A percentile compares a stretch with the other conserved stretches of the same genome.
Conservation (phyloP, 2,329 filamentous ascomycete species). For the Leptographium procerum region DNA sequence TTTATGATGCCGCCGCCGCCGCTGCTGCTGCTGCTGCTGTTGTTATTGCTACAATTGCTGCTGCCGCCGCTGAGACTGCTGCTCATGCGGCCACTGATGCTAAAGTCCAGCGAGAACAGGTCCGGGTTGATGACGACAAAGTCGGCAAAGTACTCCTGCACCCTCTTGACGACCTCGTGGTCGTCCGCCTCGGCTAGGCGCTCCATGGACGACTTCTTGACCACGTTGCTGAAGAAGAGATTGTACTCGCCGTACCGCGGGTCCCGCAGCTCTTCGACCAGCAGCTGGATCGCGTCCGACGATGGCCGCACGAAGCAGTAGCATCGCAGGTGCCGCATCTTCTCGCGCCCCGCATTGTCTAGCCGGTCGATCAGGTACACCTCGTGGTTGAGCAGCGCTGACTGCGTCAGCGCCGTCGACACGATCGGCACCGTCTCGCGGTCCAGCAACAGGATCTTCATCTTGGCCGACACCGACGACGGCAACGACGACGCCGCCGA, state of each 20-base stretch:
- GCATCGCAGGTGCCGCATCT: constrained; percentile 94
- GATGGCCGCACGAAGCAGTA: constrained; percentile 89
- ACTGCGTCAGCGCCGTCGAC: constrained; percentile 92
- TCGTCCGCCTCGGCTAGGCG: constrained; percentile 92
- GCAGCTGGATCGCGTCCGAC: constrained; percentile 78
- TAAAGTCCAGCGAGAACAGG: constrained; percentile 67
- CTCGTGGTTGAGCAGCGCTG: constrained; percentile 86
- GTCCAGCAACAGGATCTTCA: constrained; percentile 95
- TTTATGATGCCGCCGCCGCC: not conserved
- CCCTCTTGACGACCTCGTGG: constrained; percentile 86
- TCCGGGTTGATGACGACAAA: constrained; percentile 94
- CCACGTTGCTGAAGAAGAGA: constrained; percentile 94
- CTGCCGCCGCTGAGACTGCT: not conserved
- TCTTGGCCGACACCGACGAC: constrained; percentile 65
- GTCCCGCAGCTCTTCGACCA: constrained; percentile 91
- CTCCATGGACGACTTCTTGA: constrained; percentile 92
- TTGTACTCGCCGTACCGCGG: constrained; percentile 97
- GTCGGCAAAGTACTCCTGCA: constrained; percentile 95
- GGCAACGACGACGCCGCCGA: constrained; percentile 40
- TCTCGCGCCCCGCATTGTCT: constrained; percentile 81
- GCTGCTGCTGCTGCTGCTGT: not conserved
- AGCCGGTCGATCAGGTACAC: constrained; percentile 95
- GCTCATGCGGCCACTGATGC: not conserved
- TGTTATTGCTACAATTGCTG: not conserved
- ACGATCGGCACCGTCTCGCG: constrained; percentile 88